These are phyloP conservation scores for Brassica carinata DNA, from an alignment of 345 rosid genomes.

Conservation along the genomic window DNA sequence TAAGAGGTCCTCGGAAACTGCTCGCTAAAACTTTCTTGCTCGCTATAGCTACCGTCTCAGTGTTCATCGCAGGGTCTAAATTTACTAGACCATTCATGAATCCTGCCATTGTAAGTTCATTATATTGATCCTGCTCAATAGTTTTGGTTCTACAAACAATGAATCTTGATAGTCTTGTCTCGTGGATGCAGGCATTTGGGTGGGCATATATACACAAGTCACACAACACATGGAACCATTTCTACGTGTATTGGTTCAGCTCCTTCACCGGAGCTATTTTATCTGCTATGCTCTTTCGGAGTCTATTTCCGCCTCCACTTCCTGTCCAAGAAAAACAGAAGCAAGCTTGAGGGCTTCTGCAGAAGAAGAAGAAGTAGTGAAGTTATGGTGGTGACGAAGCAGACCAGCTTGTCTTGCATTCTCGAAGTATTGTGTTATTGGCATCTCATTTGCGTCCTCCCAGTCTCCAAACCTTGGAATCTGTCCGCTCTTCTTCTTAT, in stretches of 20 bases:
- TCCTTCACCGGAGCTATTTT: constrained; percentile 78
- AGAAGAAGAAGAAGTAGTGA: constrained; percentile 34
- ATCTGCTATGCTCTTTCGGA: constrained; percentile 79
- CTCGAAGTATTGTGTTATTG: constrained; percentile 95
- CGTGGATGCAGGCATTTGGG: constrained; percentile 74
- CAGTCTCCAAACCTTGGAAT: constrained; percentile 92
- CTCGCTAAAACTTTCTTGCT: constrained; percentile 64
- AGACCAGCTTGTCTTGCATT: constrained; percentile 90
- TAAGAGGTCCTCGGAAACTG: constrained; percentile 67
- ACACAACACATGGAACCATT: constrained; percentile 91
- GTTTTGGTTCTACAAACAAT: neutral
- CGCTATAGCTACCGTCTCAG: constrained; percentile 60
- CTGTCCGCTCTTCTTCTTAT: constrained; percentile 70
- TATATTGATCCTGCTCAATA: neutral
- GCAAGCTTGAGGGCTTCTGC: constrained; percentile 55
- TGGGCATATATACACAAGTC: constrained; percentile 85
- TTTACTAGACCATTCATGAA: constrained; percentile 97
- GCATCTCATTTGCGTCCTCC: constrained; percentile 80
- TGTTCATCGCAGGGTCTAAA: constrained; percentile 59
- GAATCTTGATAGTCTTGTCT: neutral
- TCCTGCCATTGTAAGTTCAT: constrained; percentile 92
- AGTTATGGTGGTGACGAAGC: constrained; percentile 41
- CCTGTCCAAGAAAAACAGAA: constrained; percentile 49
- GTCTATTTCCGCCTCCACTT: constrained; percentile 53
- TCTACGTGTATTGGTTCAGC: constrained; percentile 89